These are phyloP conservation scores for Dothiorella sarmentorum DNA, from an alignment of 2,329 filamentous ascomycete species.

Conservation along the genomic window DNA sequence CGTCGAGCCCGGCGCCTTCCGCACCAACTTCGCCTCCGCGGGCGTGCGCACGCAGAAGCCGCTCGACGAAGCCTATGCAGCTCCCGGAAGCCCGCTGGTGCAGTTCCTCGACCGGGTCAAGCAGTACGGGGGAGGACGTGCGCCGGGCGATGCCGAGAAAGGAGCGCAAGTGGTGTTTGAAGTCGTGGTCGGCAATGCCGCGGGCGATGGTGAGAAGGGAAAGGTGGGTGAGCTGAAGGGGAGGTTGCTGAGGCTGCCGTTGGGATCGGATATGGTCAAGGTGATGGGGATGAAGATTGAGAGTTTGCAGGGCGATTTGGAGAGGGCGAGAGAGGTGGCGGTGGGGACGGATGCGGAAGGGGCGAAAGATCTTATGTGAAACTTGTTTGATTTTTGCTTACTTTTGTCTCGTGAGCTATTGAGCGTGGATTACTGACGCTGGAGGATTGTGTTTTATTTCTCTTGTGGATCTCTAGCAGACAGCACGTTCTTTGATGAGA, in stretches of 20 bases:
- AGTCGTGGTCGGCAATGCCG: conserved; percentile 36
- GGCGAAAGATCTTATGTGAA: background rate
- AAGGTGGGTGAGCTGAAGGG: background rate
- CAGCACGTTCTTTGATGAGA: no score
- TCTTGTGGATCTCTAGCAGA: no score
- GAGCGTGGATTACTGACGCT: no score
- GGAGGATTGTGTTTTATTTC: no score
- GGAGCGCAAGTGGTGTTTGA: conserved; percentile 54
- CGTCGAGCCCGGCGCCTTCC: conserved; percentile 20
- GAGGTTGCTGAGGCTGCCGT: background rate
- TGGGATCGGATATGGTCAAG: background rate
- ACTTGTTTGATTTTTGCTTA: background rate
- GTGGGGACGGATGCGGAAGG: background rate
- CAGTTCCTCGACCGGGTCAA: background rate
- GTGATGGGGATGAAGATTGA: background rate
- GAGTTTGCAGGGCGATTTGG: background rate
- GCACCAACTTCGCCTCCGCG: conserved; percentile 24
- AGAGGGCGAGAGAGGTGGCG: background rate
- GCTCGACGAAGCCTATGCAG: conserved; percentile 30
- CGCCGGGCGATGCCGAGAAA: conserved; percentile 57
- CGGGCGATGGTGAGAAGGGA: background rate
- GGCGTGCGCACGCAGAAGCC: conserved; percentile 24
- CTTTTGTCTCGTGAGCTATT: background rate
- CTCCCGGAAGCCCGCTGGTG: conserved; percentile 33
- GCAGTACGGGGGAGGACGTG: background rate